phyloP scores from a whole-genome alignment of 257 asterid species.

The Nicotiana sylvestris region DNA sequence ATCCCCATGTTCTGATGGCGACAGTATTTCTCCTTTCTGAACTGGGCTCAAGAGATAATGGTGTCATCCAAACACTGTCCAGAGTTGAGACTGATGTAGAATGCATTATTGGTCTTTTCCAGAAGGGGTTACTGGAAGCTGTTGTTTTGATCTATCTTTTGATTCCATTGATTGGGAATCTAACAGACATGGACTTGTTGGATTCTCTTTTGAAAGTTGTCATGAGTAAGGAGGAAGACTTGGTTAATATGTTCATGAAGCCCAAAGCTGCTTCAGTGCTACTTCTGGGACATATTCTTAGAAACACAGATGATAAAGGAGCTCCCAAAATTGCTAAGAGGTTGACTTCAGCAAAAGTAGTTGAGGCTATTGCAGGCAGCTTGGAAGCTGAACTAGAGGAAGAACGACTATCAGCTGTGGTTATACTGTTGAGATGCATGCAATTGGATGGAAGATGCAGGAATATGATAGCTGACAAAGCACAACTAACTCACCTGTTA shows the following conservation, averaged over 20 bases:
- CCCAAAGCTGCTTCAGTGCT: constrained; percentile 55
- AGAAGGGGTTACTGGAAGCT: constrained; percentile 69
- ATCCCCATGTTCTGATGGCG: constrained; percentile 44
- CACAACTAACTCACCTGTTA: constrained; percentile 42
- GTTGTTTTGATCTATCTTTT: constrained; percentile 55
- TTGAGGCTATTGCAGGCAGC: constrained; percentile 37
- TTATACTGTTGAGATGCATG: constrained; percentile 67
- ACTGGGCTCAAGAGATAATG: constrained; percentile 51
- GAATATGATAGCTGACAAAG: constrained; percentile 56
- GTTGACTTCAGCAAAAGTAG: constrained; percentile 28
- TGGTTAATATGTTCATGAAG: constrained; percentile 32
- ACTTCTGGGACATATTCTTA: constrained; percentile 48
- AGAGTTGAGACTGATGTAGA: constrained; percentile 78
- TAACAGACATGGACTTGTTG: constrained; percentile 46
- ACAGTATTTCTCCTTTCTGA: constrained; percentile 52
- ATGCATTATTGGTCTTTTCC: constrained; percentile 54
- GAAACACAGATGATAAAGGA: constrained; percentile 27
- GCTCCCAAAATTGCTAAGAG: constrained; percentile 27
- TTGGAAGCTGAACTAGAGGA: constrained; percentile 43
- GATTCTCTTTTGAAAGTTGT: constrained; percentile 45
- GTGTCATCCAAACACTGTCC: constrained; percentile 56
- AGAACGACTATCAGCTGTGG: constrained; percentile 52
- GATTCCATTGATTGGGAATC: constrained; percentile 33
- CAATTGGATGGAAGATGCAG: constrained; percentile 68
- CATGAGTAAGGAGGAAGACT: constrained; percentile 19